Evolutionary conservation across 179 eudicot genomes (phyloP), one percentile per base, ranked within the genome.

Genomic region (Heliamphora pulchella): DNA sequence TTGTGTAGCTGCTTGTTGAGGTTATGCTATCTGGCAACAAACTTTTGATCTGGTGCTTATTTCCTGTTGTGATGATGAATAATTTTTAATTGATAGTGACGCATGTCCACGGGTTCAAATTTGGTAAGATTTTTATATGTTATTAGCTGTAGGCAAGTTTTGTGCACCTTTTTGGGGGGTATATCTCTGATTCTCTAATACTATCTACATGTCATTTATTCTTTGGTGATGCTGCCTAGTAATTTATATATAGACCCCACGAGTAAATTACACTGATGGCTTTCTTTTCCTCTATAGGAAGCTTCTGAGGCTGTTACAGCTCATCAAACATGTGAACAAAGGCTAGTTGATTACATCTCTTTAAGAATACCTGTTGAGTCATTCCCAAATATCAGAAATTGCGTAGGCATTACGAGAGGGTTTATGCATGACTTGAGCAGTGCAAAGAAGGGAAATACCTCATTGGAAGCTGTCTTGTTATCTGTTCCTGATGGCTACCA

Each of bases 281-380:
- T 63, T 39, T 76, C 66, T 79, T 51, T 79, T 81, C 46, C 80
- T 84, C 73, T 80, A 48, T 76, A 94, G 97, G 96, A 88, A 53
- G 81, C 85, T 80, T 82, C 81, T 67, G 81, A 86, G 63, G 86
- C 83, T 75, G 84, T 62, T 76, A 58, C 88, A 81, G 57, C 85
- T 62, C 50, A 71, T 82, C 87, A 87, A 73, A 83, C 79, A 20
- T 79, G 71, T 84, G 84, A 81, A 80, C 81, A 75, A 82, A 84
- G 82, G 78, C 89, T 87, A 62, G 79, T 79, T 50, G 97, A 90
- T 79, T 96, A 92, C 79, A 75, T 93, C 80, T 84, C 89, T 62
- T 91, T 96, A 86, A 87, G 79, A 85, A 84, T 94, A 84, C 97
- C 98, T 39, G 91, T 90, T 57, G 93, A 90, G 59, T 85, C 97